These are phyloP conservation scores for Sporopachydermia lactativora DNA, from an alignment of 805 yeast genomes.

Conservation along the genomic window DNA sequence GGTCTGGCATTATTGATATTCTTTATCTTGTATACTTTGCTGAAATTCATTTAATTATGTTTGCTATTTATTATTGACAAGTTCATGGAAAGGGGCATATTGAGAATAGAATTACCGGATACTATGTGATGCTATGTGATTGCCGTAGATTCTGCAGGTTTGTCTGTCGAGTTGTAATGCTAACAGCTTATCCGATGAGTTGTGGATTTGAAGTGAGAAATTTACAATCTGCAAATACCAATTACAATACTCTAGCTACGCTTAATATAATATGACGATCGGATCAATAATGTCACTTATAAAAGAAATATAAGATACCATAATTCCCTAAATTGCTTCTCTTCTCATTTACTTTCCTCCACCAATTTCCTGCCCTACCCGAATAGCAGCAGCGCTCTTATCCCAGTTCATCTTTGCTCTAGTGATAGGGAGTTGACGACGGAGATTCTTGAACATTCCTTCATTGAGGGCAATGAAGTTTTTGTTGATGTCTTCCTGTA, in stretches of 20 bases:
- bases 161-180: too few species aligned
- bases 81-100: too few species aligned
- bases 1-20: slow-evolving; percentile 39
- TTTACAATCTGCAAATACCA: too few species aligned
- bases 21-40: slow-evolving; percentile 41
- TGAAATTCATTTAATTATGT: slow-evolving; percentile 35
- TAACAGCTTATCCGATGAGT: too few species aligned
- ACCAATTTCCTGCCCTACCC: slow-evolving; percentile 70
- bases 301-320: neutral
- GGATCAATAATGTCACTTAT: too few species aligned
- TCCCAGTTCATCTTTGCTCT: slow-evolving; percentile 93
- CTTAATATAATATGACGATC: too few species aligned
- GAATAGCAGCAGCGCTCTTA: slow-evolving; percentile 77
- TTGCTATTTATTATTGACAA: too few species aligned
- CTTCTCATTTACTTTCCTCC: slow-evolving; percentile 20
- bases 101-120: too few species aligned
- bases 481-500: slow-evolving; percentile 44
- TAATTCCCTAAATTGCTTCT: neutral
- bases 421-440: slow-evolving; percentile 88
- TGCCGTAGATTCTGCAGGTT: too few species aligned
- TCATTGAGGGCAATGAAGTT: slow-evolving; percentile 67
- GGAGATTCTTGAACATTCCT: slow-evolving; percentile 61
- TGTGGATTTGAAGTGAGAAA: too few species aligned
- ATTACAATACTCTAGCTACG: too few species aligned
- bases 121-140: too few species aligned